Evolutionary conservation across 108 stramenopile genomes (phyloP).

Genomic region (Nannochloropsis gaditana): DNA sequence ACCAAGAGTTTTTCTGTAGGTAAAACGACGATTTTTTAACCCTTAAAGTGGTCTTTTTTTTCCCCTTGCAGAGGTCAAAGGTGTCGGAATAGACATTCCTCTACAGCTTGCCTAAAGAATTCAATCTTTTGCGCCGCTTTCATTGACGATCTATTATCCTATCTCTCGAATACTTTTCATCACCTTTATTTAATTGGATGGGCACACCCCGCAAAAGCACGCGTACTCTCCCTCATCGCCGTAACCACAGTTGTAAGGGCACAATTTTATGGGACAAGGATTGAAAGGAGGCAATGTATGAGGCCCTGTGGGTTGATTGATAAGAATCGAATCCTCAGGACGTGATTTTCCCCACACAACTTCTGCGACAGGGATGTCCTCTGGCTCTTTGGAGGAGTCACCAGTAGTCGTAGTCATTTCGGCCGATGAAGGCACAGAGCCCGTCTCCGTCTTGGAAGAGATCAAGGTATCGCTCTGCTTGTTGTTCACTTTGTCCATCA

Average conservation of each 20-base stretch:
- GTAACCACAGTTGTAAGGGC: conserved; percentile 20
- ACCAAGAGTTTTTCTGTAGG: too few relatives aligned
- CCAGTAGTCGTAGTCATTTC: background rate
- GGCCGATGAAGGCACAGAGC: background rate
- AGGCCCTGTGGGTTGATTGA: background rate
- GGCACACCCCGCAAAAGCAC: background rate
- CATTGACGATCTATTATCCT: too few relatives aligned
- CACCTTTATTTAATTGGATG: too few relatives aligned
- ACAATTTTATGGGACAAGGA: background rate
- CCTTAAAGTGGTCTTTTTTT: too few relatives aligned
- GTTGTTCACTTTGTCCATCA: background rate
- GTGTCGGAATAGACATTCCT: too few relatives aligned
- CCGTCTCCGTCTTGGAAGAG: background rate
- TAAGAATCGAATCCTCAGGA: background rate
- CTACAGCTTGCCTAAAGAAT: too few relatives aligned
- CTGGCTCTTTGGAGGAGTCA: background rate
- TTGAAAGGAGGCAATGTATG: background rate
- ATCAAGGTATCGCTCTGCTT: too few relatives aligned
- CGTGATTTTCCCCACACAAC: background rate
- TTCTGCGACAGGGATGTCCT: background rate
- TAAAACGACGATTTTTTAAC: too few relatives aligned
- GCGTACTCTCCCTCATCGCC: background rate
- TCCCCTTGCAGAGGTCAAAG: too few relatives aligned
- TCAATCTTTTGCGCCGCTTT: too few relatives aligned
- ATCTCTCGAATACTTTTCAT: too few relatives aligned